Percentiles rank a stretch among this genome's conserved stretches.
Conservation (phyloP, 2,329 filamentous ascomycete species). For the Botrytis sinoallii region DNA sequence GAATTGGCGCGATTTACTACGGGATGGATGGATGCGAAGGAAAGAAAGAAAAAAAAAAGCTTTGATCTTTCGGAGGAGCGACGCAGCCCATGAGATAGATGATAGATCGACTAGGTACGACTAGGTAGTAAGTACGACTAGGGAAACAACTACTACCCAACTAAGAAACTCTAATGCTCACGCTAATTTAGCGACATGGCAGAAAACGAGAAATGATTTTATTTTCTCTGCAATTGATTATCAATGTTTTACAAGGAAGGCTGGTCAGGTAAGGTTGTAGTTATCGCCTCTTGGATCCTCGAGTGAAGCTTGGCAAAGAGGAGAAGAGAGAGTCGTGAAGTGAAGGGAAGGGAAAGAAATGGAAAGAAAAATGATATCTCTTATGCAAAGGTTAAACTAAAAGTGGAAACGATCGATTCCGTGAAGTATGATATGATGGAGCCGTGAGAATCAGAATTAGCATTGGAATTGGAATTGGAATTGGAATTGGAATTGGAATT, state of each 20-base stretch:
- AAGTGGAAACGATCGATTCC: background rate
- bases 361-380: background rate
- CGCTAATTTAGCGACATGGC: background rate
- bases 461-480: too few relatives aligned
- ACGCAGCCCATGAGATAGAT: background rate
- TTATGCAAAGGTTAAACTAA: background rate
- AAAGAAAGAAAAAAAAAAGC: background rate
- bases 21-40: background rate
- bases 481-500: too few relatives aligned
- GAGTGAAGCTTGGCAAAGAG: background rate
- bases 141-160: conserved; percentile 1
- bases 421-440: background rate
- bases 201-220: background rate
- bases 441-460: background rate
- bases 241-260: background rate
- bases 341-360: background rate
- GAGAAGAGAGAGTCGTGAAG: background rate
- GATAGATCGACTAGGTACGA: background rate
- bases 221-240: background rate
- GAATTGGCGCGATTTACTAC: background rate
- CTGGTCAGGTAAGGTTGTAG: background rate
- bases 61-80: background rate
- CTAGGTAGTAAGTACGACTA: too few relatives aligned
- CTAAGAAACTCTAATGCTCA: background rate
- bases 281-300: conserved; percentile 18